Evolutionary conservation across 202 grass and related monocot species (phyloP).

Genomic region (Panicum hallii): DNA sequence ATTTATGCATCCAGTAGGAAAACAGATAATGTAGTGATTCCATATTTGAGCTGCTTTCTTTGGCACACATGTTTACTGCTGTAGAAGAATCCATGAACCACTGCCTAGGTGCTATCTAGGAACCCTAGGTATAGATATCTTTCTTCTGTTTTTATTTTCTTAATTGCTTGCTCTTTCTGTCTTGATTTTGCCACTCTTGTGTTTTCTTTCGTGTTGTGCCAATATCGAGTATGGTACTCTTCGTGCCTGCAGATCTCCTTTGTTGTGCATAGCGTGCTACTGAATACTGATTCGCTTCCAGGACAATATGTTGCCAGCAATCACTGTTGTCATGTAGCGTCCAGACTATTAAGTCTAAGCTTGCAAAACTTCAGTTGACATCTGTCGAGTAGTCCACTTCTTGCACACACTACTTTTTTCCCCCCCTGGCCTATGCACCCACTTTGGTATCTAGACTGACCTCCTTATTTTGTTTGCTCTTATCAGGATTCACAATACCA

Average conservation of each 20-base stretch:
- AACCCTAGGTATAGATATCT: not conserved
- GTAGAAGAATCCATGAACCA: not conserved
- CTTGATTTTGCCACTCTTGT: not conserved
- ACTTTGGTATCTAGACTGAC: conserved; percentile 8
- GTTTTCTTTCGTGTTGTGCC: not conserved
- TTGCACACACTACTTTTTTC: not conserved
- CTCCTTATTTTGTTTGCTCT: conserved; percentile 27
- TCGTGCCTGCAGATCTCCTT: not conserved
- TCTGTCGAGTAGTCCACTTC: not conserved
- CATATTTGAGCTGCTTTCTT: conserved; percentile 17
- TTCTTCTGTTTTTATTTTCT: conserved; percentile 13
- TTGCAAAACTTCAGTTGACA: not conserved
- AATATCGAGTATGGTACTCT: not conserved
- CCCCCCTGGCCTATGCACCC: not conserved
- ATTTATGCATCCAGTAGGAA: conserved; percentile 17
- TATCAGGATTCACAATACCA: conserved; percentile 39
- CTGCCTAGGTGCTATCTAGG: not conserved
- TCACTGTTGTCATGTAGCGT: not conserved
- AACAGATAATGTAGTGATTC: not conserved
- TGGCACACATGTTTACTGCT: conserved; percentile 3
- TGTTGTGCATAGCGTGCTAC: not conserved
- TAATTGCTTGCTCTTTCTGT: not conserved
- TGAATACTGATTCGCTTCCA: not conserved
- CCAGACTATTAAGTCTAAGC: not conserved
- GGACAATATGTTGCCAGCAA: not conserved